Evolutionary conservation across 305 asterid species (phyloP).

Genomic region (Monarda citriodora): DNA sequence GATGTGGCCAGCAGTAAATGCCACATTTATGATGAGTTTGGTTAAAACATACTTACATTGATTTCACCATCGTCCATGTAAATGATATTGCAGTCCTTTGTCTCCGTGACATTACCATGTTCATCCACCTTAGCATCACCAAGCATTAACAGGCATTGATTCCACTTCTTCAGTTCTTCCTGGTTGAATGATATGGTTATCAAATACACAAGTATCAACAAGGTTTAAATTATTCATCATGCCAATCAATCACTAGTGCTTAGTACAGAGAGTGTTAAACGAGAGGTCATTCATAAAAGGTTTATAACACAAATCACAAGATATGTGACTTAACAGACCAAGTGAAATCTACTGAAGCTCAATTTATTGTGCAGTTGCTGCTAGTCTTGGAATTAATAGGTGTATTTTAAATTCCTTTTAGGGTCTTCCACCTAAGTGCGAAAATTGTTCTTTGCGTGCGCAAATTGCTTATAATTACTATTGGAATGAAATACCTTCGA

Average conservation of each 20-base stretch:
- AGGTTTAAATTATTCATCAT: conserved; percentile 1
- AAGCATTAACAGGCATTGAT: conserved; percentile 93
- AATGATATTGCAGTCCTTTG: conserved; percentile 79
- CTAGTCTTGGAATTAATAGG: too few species aligned
- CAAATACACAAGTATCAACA: conserved; percentile 4
- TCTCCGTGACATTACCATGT: conserved; percentile 84
- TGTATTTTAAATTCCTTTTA: background rate
- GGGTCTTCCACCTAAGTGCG: background rate
- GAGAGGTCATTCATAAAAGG: background rate
- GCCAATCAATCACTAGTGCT: conserved; percentile 12
- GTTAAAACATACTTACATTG: conserved; percentile 61
- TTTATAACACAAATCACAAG: conserved; percentile 10
- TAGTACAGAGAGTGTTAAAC: background rate
- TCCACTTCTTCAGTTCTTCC: conserved; percentile 99
- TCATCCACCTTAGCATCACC: conserved; percentile 99
- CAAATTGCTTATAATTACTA: too few species aligned
- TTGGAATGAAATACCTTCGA: too few species aligned
- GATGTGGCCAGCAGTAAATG: conserved; percentile 22
- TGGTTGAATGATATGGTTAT: conserved; percentile 25
- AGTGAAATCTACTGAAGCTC: background rate
- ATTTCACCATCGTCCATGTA: conserved; percentile 95
- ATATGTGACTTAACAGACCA: background rate
- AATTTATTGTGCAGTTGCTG: too few species aligned
- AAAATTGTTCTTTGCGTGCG: too few species aligned
- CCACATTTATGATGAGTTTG: conserved; percentile 13